These are phyloP conservation scores for Cercophora samala DNA, from an alignment of 495 filamentous ascomycete genomes.

Conservation along the genomic window DNA sequence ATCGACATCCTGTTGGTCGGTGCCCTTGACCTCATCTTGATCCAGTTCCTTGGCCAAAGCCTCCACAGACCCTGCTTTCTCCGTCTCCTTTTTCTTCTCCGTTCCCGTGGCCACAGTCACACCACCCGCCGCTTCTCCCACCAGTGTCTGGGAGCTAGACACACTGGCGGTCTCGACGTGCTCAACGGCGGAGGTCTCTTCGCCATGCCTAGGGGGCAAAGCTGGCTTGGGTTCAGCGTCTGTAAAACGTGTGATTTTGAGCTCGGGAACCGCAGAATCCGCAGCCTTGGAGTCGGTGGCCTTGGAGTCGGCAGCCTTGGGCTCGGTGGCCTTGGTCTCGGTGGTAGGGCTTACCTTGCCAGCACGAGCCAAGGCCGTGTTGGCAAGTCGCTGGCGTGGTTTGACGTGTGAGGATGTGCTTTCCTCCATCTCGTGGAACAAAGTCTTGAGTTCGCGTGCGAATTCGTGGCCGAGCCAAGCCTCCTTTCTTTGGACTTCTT, in stretches of 20 bases:
- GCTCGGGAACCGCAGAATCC: not conserved
- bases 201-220: conserved; percentile 28
- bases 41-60: not conserved
- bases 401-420: conserved; percentile 51
- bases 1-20: conserved; percentile 80
- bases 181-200: conserved; percentile 19
- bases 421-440: conserved; percentile 71
- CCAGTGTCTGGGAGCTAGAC: conserved; percentile 46
- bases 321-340: not conserved
- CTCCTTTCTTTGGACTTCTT: conserved; percentile 31
- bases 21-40: conserved; percentile 24
- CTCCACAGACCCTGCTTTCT: conserved; percentile 7
- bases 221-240: conserved; percentile 16
- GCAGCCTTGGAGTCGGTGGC: not conserved
- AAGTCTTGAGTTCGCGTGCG: conserved; percentile 61
- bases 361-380: conserved; percentile 56
- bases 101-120: conserved; percentile 3
- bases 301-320: not conserved
- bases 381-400: conserved; percentile 77
- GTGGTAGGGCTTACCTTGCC: conserved; percentile 19
- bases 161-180: conserved; percentile 34
- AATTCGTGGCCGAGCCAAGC: conserved; percentile 53
- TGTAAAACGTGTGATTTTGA: too few species aligned
- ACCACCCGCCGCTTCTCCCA: conserved; percentile 31
- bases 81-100: conserved; percentile 16